Base-by-base conservation (phyloP, 129 eudicot genomes). In the Chrysanthemum lavandulifolium region DNA sequence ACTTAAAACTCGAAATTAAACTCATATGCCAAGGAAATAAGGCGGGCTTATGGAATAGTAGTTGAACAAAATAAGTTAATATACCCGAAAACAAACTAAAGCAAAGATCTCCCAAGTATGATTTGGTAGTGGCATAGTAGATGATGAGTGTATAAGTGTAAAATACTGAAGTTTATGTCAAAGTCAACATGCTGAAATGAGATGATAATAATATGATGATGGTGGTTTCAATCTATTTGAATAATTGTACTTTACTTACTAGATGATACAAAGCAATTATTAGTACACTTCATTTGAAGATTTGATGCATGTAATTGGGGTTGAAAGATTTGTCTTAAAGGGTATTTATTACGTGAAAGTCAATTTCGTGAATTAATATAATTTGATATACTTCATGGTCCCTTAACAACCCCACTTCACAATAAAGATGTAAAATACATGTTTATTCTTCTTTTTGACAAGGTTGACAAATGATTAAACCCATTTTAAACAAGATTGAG, bases 301-400 rank as follows among this genome's bases (percentile, higher is more conserved):
- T 40, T 2, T 43, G 50, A 15, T 63, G 14, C 67, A 23, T 71
- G 8, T 70, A 31, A 36, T 62, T 77, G 52, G 51, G 27, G 76
- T 53, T 53, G 49, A 12, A 54, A 71, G 58, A 62, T 61, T 70
- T 70, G 47, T 73, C 4, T 27, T 62, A 71, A 70, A 71, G 67
- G 77, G 3, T 15, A 71, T 40, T 73, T 23, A 71, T 43, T 73
- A 31, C 23, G 57, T 51, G 43, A 15, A 29, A 58, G 76, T 60
- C 62, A 77, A 45, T 71, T 62, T 77, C 72, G 40, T 77, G 51
- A 70, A 40, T 70, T 43, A 56, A 33, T 78, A 69, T 61, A 2
- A 69, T n/a, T 51, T 48, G 69, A 50, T 76, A 68, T 48, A 16
- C 48, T 21, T 10, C 3, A 68, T 60, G 75, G 63, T 54, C 74